phyloP scores from a whole-genome alignment of 2,329 filamentous ascomycete species.

The Exophiala mesophila region DNA sequence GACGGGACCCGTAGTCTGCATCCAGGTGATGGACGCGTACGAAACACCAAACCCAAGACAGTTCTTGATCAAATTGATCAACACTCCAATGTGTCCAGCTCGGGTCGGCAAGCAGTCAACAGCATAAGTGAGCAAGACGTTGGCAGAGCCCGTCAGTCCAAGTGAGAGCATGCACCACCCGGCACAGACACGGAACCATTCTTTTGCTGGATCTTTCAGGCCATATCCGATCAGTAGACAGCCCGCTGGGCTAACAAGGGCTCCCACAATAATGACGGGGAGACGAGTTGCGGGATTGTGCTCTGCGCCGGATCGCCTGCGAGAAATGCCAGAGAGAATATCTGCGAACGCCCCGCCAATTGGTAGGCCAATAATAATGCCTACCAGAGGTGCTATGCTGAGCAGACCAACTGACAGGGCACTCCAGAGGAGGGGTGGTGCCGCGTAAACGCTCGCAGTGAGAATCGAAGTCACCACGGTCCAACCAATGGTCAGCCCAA shows the following conservation, averaged over 20 bases:
- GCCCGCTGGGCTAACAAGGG: background rate
- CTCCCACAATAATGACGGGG: background rate
- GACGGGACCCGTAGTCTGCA: background rate
- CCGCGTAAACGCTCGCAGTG: background rate
- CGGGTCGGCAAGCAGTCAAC: background rate
- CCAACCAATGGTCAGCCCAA: background rate
- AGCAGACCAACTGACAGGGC: background rate
- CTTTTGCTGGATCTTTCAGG: background rate
- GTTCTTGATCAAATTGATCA: background rate
- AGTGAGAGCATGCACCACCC: background rate
- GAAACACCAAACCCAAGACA: background rate
- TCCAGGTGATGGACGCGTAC: background rate
- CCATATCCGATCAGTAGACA: background rate
- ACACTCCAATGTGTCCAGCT: background rate
- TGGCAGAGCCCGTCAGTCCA: background rate
- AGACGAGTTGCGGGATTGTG: background rate
- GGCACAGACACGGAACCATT: background rate
- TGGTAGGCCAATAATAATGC: background rate
- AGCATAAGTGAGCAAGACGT: background rate
- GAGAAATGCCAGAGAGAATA: background rate
- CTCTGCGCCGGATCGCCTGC: background rate
- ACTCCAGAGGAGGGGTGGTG: background rate
- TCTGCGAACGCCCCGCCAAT: background rate
- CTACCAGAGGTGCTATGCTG: background rate
- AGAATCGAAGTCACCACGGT: background rate